Percentiles rank a stretch among this genome's conserved stretches.
Conservation (phyloP, 345 rosid genomes). For the Diplotaxis tenuifolia region DNA sequence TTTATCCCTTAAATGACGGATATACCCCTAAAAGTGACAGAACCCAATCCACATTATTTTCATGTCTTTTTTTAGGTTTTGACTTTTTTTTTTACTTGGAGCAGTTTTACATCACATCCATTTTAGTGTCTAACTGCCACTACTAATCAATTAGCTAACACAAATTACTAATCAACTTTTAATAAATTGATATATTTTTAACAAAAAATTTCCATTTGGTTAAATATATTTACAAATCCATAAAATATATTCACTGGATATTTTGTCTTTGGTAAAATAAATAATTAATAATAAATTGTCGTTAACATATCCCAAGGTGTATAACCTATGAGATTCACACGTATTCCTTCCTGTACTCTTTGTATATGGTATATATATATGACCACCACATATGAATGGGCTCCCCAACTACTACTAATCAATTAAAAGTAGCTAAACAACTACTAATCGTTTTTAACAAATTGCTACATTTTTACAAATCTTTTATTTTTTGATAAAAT, state of each 20-base stretch:
- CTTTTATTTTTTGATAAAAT: not conserved
- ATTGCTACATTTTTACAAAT: not conserved
- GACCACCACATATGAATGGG: conserved; percentile 24
- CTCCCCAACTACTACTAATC: conserved; percentile 1
- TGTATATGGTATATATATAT: conserved; percentile 10
- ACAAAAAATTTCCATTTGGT: too few relatives aligned
- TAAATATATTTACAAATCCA: not conserved
- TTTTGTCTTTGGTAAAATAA: too few relatives aligned
- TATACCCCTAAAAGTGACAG: conserved; percentile 12
- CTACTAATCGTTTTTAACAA: not conserved
- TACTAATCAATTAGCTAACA: too few relatives aligned
- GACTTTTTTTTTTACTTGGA: not conserved
- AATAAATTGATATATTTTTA: not conserved
- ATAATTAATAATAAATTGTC: too few relatives aligned
- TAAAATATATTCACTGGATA: too few relatives aligned
- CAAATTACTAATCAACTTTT: not conserved
- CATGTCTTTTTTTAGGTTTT: not conserved
- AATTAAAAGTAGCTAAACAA: not conserved
- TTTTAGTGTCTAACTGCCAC: not conserved
- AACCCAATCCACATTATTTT: not conserved
- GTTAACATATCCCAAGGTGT: not conserved
- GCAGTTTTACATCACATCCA: conserved; percentile 25
- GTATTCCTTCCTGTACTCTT: conserved; percentile 28
- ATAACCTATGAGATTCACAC: conserved; percentile 18
- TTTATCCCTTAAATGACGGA: not conserved